Evolutionary conservation across 2,329 filamentous ascomycete genomes (phyloP).

Genomic region (Fusarium pininemorale): DNA sequence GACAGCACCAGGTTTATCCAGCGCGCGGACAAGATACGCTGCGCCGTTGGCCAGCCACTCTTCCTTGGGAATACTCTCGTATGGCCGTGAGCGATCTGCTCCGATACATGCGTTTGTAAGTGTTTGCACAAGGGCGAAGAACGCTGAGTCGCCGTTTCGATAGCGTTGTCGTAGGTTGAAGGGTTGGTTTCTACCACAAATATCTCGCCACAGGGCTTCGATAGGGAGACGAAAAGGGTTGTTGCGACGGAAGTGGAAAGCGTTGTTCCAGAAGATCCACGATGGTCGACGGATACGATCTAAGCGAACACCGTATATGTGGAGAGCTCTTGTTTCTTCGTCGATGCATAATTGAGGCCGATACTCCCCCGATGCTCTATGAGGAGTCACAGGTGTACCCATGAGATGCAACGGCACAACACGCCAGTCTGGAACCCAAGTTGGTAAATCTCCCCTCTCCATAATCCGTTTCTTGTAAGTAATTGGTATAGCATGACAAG

Average conservation of each 20-base stretch:
- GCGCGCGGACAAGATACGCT: conserved; percentile 44
- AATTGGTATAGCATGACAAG: conserved; percentile 37
- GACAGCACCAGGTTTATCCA: conserved; percentile 13
- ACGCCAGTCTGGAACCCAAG: conserved; percentile 53
- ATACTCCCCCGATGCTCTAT: conserved; percentile 43
- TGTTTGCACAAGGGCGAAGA: conserved; percentile 48
- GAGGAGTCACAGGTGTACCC: conserved; percentile 45
- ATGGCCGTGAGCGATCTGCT: conserved; percentile 40
- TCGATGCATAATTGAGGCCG: conserved; percentile 43
- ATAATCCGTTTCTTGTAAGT: conserved; percentile 15
- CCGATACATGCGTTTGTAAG: conserved; percentile 47
- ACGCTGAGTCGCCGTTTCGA: conserved; percentile 40
- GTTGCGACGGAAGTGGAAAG: conserved; percentile 43
- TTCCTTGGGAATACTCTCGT: conserved; percentile 35
- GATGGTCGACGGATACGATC: conserved; percentile 40
- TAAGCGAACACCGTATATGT: conserved; percentile 43
- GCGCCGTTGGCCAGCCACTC: conserved; percentile 47
- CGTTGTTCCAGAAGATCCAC: conserved; percentile 44
- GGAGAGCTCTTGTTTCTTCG: conserved; percentile 30
- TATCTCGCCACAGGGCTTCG: conserved; percentile 43
- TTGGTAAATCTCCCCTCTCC: conserved; percentile 37
- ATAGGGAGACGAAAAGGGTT: conserved; percentile 34
- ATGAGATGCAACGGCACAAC: conserved; percentile 46
- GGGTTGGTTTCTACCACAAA: conserved; percentile 35
- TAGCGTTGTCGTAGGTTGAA: conserved; percentile 43